These are phyloP conservation scores for Pythium aristosporum DNA, from an alignment of 352 stramenopile genomes.

Conservation along the genomic window DNA sequence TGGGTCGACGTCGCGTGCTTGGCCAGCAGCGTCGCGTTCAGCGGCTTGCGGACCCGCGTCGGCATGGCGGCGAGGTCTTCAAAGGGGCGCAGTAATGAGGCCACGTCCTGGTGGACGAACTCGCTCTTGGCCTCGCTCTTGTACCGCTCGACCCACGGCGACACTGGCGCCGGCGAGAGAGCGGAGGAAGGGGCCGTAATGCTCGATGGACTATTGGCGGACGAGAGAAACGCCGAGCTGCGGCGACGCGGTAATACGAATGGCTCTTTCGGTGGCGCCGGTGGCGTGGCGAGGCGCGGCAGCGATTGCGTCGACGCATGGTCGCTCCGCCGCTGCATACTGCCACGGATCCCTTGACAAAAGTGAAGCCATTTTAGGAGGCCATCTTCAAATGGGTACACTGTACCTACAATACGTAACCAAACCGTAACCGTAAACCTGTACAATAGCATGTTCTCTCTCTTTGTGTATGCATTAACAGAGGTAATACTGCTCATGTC, in stretches of 20 bases:
- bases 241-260: neutral
- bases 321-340: neutral
- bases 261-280: neutral
- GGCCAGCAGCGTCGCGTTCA: slow-evolving; percentile 18
- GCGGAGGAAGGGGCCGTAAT: neutral
- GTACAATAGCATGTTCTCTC: neutral
- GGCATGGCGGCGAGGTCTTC: slow-evolving; percentile 4
- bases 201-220: neutral
- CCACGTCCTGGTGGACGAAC: slow-evolving; percentile 18
- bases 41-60: slow-evolving; percentile 12
- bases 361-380: slow-evolving; percentile 11
- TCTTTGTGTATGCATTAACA: neutral
- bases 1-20: slow-evolving; percentile 22
- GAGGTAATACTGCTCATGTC: neutral
- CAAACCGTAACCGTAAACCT: neutral
- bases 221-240: neutral
- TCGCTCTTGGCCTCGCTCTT: slow-evolving; percentile 17
- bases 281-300: neutral
- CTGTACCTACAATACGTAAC: neutral
- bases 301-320: neutral
- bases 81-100: slow-evolving; percentile 18
- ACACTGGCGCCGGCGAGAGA: neutral
- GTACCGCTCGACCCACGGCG: slow-evolving; percentile 25
- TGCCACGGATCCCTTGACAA: neutral
- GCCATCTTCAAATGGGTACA: neutral